phyloP scores from a whole-genome alignment of 2,329 filamentous ascomycete genomes.

The Epichloe coenophiala region DNA sequence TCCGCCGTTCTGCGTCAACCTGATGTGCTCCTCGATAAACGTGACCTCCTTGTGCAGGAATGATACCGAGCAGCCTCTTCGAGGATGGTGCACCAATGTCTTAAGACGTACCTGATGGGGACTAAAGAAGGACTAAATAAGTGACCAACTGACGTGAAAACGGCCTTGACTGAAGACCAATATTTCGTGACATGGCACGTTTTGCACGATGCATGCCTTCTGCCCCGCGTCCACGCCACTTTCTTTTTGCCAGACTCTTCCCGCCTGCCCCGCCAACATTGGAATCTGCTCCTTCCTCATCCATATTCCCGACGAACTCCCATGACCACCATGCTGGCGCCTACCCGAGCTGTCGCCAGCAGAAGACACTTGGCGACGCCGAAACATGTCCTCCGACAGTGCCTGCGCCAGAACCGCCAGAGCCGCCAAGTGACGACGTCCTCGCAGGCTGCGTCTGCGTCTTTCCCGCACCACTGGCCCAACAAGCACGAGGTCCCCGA shows the following conservation, averaged over 20 bases:
- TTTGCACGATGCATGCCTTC: neutral
- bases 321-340: neutral
- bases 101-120: no score
- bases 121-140: no score
- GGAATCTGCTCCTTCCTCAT: neutral
- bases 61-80: no score
- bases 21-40: no score
- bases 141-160: no score
- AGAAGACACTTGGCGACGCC: neutral
- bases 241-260: neutral
- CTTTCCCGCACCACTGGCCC: constrained; percentile 2
- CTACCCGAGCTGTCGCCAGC: neutral
- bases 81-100: no score
- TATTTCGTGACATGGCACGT: neutral
- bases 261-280: no score
- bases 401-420: neutral
- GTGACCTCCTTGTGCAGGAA: no score
- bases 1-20: no score
- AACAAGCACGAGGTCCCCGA: constrained; percentile 6
- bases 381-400: neutral
- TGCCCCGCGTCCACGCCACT: neutral
- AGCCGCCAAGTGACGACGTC: neutral
- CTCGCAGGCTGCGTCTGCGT: neutral
- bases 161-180: neutral
- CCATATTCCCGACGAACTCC: neutral